These are phyloP conservation scores for Allium cepa DNA, from an alignment of 106 monocot species.

Conservation along the genomic window DNA sequence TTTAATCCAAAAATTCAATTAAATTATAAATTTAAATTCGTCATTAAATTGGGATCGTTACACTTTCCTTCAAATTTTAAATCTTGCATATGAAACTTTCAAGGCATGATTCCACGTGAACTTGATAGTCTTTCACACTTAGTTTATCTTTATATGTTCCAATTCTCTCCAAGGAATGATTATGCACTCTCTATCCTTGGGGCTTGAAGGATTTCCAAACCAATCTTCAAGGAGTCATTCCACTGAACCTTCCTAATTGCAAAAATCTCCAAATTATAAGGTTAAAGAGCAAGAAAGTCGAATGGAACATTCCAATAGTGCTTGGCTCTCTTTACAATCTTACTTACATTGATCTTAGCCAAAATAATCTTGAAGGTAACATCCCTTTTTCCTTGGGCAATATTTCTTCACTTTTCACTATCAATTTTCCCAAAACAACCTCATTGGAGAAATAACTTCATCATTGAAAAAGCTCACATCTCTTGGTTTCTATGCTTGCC, in stretches of 20 bases:
- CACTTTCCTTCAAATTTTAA: constrained; percentile 25
- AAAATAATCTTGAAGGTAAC: constrained; percentile 10
- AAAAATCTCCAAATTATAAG: background rate
- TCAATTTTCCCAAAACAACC: constrained; percentile 8
- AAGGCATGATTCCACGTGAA: constrained; percentile 16
- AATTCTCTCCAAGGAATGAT: constrained; percentile 25
- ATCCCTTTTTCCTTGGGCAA: constrained; percentile 23
- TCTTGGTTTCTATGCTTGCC: background rate
- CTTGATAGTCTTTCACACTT: constrained; percentile 12
- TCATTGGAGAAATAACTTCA: background rate
- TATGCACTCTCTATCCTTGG: background rate
- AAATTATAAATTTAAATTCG: too few relatives aligned
- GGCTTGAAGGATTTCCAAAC: background rate
- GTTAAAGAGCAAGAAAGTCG: constrained; percentile 13
- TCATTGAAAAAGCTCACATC: background rate
- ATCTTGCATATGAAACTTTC: constrained; percentile 15
- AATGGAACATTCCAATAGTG: constrained; percentile 15
- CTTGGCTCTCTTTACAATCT: constrained; percentile 1
- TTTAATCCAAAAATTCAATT: too few relatives aligned
- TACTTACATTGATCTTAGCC: background rate
- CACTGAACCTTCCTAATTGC: constrained; percentile 4
- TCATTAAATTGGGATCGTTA: too few relatives aligned
- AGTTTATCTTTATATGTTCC: constrained; percentile 7
- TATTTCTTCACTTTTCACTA: constrained; percentile 1
- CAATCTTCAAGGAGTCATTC: constrained; percentile 16